A percentile compares a stretch with the other conserved stretches of the same genome.
Conservation (phyloP, 805 yeast genomes). For the Ogataea thermomethanolica region DNA sequence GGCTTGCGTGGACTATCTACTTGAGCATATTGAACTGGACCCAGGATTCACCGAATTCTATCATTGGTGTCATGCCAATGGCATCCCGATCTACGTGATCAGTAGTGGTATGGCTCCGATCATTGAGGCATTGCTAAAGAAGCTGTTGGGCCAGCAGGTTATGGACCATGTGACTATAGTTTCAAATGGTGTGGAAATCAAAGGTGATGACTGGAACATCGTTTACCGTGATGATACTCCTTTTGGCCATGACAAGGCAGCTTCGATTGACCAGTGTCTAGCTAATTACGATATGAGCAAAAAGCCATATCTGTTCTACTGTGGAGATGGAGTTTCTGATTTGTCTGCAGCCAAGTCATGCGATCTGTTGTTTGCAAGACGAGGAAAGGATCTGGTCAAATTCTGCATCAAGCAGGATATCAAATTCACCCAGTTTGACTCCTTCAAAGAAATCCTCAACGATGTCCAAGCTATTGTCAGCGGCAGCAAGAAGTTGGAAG, state of each 20-base stretch:
- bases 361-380: constrained; percentile 87
- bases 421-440: constrained; percentile 79
- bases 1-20: constrained; percentile 70
- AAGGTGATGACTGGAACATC: constrained; percentile 74
- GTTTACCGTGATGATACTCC: constrained; percentile 79
- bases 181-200: constrained; percentile 55
- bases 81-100: constrained; percentile 82
- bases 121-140: constrained; percentile 69
- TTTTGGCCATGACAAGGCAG: constrained; percentile 94
- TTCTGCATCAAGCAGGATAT: constrained; percentile 78
- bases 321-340: constrained; percentile 98
- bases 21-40: constrained; percentile 69
- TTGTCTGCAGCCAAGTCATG: constrained; percentile 94
- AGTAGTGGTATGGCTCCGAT: constrained; percentile 94
- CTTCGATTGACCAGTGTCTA: constrained; percentile 57
- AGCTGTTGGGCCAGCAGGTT: constrained; percentile 75
- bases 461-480: constrained; percentile 54
- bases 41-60: constrained; percentile 86
- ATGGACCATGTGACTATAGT: constrained; percentile 71
- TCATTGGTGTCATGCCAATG: constrained; percentile 67
- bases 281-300: constrained; percentile 32
- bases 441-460: constrained; percentile 70
- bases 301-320: constrained; percentile 75
- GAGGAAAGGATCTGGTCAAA: constrained; percentile 83
- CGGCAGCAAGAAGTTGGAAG: constrained; percentile 36